Evolutionary conservation across 2,329 filamentous ascomycete species (phyloP), one percentile per base, ranked within the genome.

Genomic region (Macrophomina phaseolina): DNA sequence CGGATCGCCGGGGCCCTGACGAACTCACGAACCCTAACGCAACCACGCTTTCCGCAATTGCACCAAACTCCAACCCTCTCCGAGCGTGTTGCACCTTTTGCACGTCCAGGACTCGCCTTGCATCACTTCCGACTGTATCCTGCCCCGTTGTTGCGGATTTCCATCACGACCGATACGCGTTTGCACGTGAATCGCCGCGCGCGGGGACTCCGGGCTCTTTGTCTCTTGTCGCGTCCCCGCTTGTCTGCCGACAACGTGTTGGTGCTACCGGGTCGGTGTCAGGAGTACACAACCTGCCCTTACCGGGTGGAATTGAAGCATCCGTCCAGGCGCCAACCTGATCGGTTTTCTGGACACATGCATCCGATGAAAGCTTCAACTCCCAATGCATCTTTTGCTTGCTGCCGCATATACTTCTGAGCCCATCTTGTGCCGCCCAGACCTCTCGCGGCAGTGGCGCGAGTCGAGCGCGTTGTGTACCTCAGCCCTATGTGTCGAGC

Each of bases 151-250:
- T 9, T 16, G 36, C 23, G 46, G 28, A 8, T 30, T 40, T 8
- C 16, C 32, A 32, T 28, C 60, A 23, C 60, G 45, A 49, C 45
- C n/a, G 12, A 9, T 5, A 63, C 60, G 32, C 60, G 60, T 16
- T 28, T 38, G 34, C 60, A 63, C 60, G 60, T 63, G 60, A 63
- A 18, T 63, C 30, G 56, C 56, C 55, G 46, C 55, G 23, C 55
- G 28, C 28, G 40, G 38, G 16, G 52, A 23, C 23, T 23, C 23
- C n/a, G 38, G 14, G 34, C 34, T 18, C 52, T 53, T 16, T n/a
- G 52, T 34, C 32, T 38, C 28, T 9, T 18, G 5, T 14, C 52
- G 52, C 38, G 38, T 36, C 28, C 55, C 38, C 14, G 16, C 7
- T n/a, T 48, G 8, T 48, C 3, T 38, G 51, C 23, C 23, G 23